Base-by-base conservation (phyloP, 2,329 filamentous ascomycete species). In the Monilinia fructicola region DNA sequence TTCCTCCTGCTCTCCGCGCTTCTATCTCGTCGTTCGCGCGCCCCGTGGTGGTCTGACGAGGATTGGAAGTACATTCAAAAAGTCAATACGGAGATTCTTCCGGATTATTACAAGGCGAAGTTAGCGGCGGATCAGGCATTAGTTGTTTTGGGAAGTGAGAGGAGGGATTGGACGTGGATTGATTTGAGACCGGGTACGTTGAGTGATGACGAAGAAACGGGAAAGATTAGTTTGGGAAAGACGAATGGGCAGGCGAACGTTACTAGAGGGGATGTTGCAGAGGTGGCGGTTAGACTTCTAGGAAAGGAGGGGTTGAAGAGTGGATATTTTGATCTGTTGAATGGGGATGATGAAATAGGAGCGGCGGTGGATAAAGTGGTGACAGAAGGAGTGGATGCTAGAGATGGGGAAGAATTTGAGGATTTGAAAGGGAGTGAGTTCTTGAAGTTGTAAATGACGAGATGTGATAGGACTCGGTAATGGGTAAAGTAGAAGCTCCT, bases 1-100 rank as follows among this genome's bases (percentile, higher is more conserved):
- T 90, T 90, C 77, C 80, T 91, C 59, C 82, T 90, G 71, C 79
- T 91, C 63, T 89, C 87, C 0, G 88, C 88, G 70, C 76, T 85
- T 14, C 81, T 81, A 67, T 84, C 84, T 23, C 83, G 88, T 31
- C 80, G 82, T 35, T 65, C 69, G 7, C 78, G 78, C 40, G 83
- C 87, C 0, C 71, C 81, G 0, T 89, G 86, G 85, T 88, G 84
- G 84, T 75, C 79, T 28, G 78, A 81, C 6, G 80, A 78, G 12
- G 77, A 77, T 66, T 87, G 83, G 82, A 67, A 69, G 1, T 46
- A 50, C 1, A 73, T 78, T 18, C 67, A 75, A 21, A 75, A 82
- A 50, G 78, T 78, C 54, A 80, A 81, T 71, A 73, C 75, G 14
- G 78, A 79, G 46, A 69, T 77, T 3, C 77, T 88, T 26, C 78